These are phyloP conservation scores for Vishniacozyma victoriae DNA, from an alignment of 768 basidiomycete species.

Conservation along the genomic window DNA sequence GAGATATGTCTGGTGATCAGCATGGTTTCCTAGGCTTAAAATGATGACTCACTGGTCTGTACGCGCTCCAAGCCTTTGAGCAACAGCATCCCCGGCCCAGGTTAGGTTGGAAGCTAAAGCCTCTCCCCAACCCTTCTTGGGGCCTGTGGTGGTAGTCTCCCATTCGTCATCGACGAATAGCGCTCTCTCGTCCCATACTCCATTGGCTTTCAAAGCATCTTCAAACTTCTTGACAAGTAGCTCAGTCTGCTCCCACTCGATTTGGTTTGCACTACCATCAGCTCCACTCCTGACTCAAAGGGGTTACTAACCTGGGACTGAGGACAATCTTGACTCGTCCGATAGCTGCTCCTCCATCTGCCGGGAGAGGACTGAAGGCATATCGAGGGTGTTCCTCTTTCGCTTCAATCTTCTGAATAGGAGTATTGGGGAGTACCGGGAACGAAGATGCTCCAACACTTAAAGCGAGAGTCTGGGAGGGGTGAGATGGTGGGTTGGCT, in stretches of 20 bases:
- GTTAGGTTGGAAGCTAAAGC: constrained; percentile 26
- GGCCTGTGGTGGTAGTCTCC: constrained; percentile 13
- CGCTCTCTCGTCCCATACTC: constrained; percentile 38
- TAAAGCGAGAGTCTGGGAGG: constrained; percentile 34
- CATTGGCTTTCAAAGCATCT: constrained; percentile 23
- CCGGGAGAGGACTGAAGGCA: constrained; percentile 33
- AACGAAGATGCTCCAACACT: constrained; percentile 35
- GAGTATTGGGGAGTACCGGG: constrained; percentile 31
- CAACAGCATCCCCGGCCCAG: constrained; percentile 27
- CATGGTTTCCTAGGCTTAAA: background rate
- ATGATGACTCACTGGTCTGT: constrained; percentile 31
- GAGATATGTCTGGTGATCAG: constrained; percentile 16
- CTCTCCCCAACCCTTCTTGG: constrained; percentile 33
- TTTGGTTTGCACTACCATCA: constrained; percentile 18
- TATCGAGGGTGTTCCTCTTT: constrained; percentile 38
- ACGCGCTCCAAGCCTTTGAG: constrained; percentile 20
- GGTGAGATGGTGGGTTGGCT: constrained; percentile 33
- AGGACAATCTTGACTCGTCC: constrained; percentile 39
- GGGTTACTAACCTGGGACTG: constrained; percentile 24
- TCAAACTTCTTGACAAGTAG: constrained; percentile 29
- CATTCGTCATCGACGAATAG: constrained; percentile 40
- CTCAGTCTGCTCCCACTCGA: constrained; percentile 41
- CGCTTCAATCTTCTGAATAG: constrained; percentile 31
- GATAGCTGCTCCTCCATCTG: constrained; percentile 28
- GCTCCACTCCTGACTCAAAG: background rate